Evolutionary conservation across 148 eudicot species (phyloP).

Genomic region (Polygonum maritimum): DNA sequence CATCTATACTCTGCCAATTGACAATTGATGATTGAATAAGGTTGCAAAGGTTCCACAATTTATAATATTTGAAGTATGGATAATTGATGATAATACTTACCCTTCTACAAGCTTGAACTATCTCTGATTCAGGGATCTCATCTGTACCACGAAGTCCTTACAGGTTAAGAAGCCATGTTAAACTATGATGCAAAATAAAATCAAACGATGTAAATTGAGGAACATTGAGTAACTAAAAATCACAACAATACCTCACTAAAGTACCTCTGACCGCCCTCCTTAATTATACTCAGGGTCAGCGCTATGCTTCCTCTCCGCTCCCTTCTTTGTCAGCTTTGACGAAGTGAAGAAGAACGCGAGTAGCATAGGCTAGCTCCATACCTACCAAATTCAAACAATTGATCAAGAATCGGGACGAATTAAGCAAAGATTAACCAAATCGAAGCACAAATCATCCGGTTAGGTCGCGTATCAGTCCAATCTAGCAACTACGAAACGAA

Average conservation of each 20-base stretch:
- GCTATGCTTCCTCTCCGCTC: conserved; percentile 66
- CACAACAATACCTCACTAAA: conserved; percentile 67
- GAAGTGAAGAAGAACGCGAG: conserved; percentile 79
- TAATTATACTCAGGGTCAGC: conserved; percentile 73
- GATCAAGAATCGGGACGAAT: conserved; percentile 2
- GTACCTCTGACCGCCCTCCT: conserved; percentile 94
- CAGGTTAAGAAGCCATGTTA: conserved; percentile 12
- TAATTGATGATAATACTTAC: conserved; percentile 32
- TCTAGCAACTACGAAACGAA: background rate
- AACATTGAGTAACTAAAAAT: background rate
- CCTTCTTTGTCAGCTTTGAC: conserved; percentile 64
- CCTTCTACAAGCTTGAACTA: conserved; percentile 93
- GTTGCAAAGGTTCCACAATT: background rate
- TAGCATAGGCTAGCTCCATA: conserved; percentile 74
- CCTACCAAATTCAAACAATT: conserved; percentile 22
- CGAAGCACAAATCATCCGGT: conserved; percentile 9
- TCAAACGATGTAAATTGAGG: background rate
- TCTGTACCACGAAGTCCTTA: conserved; percentile 85
- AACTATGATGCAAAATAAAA: background rate
- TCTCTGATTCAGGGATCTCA: conserved; percentile 79
- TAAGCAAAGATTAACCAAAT: background rate
- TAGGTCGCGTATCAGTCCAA: background rate
- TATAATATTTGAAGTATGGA: background rate
- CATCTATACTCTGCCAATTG: conserved; percentile 65
- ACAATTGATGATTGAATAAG: background rate